Evolutionary conservation across 805 yeast species (phyloP), one percentile per base, ranked within the genome.

Genomic region (Teunomyces lycoperdinae): DNA sequence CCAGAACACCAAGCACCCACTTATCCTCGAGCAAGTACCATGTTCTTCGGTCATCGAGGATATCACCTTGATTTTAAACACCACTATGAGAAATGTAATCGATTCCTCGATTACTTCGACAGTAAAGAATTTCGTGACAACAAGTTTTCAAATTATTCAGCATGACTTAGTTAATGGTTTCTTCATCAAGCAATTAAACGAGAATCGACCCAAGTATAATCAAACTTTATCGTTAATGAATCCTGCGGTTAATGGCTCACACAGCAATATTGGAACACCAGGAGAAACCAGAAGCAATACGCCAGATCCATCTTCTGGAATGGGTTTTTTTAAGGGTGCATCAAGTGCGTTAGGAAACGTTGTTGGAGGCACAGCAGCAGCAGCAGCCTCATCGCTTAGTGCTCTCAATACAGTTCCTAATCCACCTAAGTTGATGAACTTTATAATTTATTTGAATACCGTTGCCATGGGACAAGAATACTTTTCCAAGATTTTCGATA

Each of bases 21-120:
- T 27, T 6, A 39, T 17, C 6, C 26, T 31, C n/a, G 83, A 79
- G 35, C 83, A 77, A 28, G 73, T 84, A 4, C 92, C 91, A 2
- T 80, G 86, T 4, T 81, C 95, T 0, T 89, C 97, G 0, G 83
- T 89, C 17, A 81, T 91, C 20, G 99, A 94, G 58, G 99, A 94
- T 62, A 70, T 88, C 30, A 78, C 89, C 26, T 73, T 89, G 56
- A 81, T 90, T 7, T 68, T 91, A 40, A 86, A 88, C 58, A 80
- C 83, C 32, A 76, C 87, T 13, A 63, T 90, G 31, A 69, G 82
- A 20, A 85, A 84, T 49, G 74, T 83, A 1, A 71, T 90, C 9
- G 84, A 87, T 40, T 79, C 96, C 0, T 95, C 96, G 0, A 86
- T 87, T 50, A 68, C 69, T 46, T 58, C 73, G 5, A 71, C 84